Evolutionary conservation across 176 grass and related monocot species (phyloP), one percentile per base, ranked within the genome.

Genomic region (Avena sativa): DNA sequence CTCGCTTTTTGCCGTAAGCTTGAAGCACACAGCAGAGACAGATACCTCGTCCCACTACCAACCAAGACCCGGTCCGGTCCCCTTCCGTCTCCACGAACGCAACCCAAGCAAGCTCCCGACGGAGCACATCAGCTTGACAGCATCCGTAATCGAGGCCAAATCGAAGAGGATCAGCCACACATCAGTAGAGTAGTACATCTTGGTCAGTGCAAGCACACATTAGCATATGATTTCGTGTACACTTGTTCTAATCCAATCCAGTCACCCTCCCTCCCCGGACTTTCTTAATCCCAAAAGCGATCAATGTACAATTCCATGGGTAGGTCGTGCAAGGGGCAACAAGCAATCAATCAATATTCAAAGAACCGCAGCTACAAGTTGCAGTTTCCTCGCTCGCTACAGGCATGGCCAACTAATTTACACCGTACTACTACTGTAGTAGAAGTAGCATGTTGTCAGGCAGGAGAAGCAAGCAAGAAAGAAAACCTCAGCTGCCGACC

Each of bases 21-120:
- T 85, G 68, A 91, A 84, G 69, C 90, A 52, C 90, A 72, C 63
- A 85, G 20, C 76, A 84, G 30, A 80, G 75, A 80, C 81, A 84
- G 40, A 87, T 84, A 75, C 83, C 69, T 68, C 32, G 1, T 76
- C 58, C 67, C 66, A 59, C 65, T 58, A 86, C 60, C 55, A 48
- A 74, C 61, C 23, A 28, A 65, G 62, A 66, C 9, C 9, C 13
- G 52, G 30, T 14, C 36, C 65, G 85, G 83, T 26, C 4, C 44
- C 32, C 58, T 62, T 85, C 30, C 90, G 82, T 78, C 82, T 72
- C 77, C 86, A 49, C 52, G 40, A 53, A 85, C 78, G 82, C 71
- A 88, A 85, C 61, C 82, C 40, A 47, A 8, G 21, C 36, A 20
- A 60, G 34, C 1, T 47, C 73, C 71, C 81, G 19, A 72, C 40